These are phyloP conservation scores for Periconia macrospinosa DNA, from an alignment of 2,329 filamentous ascomycete genomes.

Conservation along the genomic window DNA sequence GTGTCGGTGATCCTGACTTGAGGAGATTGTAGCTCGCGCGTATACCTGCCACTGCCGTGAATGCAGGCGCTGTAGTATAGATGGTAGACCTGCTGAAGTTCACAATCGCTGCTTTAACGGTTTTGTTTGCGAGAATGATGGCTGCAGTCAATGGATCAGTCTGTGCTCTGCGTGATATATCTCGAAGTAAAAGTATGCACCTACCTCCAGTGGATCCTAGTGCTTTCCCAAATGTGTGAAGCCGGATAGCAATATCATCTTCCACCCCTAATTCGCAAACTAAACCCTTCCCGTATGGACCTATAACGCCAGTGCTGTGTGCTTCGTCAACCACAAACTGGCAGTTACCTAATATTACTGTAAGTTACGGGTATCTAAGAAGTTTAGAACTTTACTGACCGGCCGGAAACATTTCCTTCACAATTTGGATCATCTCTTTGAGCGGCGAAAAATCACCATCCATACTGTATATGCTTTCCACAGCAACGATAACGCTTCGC, in stretches of 20 bases:
- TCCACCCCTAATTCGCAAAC: conserved; percentile 43
- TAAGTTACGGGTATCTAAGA: too few relatives aligned
- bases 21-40: conserved; percentile 32
- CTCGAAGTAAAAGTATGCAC: not conserved
- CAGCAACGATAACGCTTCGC: conserved; percentile 32
- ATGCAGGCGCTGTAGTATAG: conserved; percentile 37
- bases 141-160: not conserved
- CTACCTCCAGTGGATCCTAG: conserved; percentile 27
- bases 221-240: conserved; percentile 32
- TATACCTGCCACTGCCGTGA: conserved; percentile 40
- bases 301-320: conserved; percentile 64
- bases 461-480: conserved; percentile 69
- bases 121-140: conserved; percentile 17
- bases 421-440: conserved; percentile 58
- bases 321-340: conserved; percentile 69
- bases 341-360: conserved; percentile 50
- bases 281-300: conserved; percentile 57
- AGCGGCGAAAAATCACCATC: conserved; percentile 73
- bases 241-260: conserved; percentile 25
- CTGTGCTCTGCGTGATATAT: not conserved
- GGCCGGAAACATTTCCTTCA: conserved; percentile 57
- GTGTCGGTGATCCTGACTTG: too few relatives aligned
- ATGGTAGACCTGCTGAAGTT: conserved; percentile 24
- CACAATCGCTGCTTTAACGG: conserved; percentile 3
- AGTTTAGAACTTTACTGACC: too few relatives aligned